Evolutionary conservation across 1,284 basidiomycete genomes (phyloP).

Genomic region (Clitocybe nebularis): DNA sequence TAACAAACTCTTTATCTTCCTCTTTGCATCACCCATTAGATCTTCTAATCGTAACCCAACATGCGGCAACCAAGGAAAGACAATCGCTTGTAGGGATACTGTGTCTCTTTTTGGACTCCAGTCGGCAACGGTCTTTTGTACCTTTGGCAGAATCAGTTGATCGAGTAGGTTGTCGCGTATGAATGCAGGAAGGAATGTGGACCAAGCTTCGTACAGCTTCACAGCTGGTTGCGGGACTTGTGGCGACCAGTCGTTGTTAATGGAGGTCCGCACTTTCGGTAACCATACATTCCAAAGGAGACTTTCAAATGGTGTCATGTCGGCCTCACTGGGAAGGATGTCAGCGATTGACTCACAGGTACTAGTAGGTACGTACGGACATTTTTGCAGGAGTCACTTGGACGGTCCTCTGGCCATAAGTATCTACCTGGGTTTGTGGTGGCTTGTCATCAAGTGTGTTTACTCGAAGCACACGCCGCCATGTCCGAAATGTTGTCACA

Average conservation of each 20-base stretch:
- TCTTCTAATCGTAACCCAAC: conserved; percentile 78
- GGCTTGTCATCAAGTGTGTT: conserved; percentile 38
- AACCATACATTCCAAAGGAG: conserved; percentile 95
- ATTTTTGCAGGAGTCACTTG: conserved; percentile 28
- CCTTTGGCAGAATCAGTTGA: conserved; percentile 92
- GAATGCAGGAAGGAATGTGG: conserved; percentile 82
- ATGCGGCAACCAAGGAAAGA: conserved; percentile 96
- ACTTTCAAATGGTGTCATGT: conserved; percentile 95
- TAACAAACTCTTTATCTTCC: conserved; percentile 79
- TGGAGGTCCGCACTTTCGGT: conserved; percentile 84
- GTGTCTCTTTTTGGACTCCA: conserved; percentile 69
- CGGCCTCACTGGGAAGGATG: conserved; percentile 39
- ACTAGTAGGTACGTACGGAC: conserved; percentile 28
- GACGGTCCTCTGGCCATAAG: conserved; percentile 48
- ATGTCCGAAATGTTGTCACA: conserved; percentile 61
- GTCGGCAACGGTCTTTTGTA: conserved; percentile 78
- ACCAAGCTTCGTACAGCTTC: conserved; percentile 86
- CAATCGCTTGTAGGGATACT: conserved; percentile 69
- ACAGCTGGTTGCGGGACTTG: conserved; percentile 72
- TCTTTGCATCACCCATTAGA: conserved; percentile 79
- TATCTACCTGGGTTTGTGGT: conserved; percentile 45
- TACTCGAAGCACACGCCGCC: conserved; percentile 66
- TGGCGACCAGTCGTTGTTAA: conserved; percentile 93
- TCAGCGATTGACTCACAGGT: conserved; percentile 7
- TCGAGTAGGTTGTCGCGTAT: conserved; percentile 94